A percentile compares a stretch with the other conserved stretches of the same genome.
phyloP scores from a whole-genome alignment of 805 yeast species.

The Wickerhamomyces hampshirensis region DNA sequence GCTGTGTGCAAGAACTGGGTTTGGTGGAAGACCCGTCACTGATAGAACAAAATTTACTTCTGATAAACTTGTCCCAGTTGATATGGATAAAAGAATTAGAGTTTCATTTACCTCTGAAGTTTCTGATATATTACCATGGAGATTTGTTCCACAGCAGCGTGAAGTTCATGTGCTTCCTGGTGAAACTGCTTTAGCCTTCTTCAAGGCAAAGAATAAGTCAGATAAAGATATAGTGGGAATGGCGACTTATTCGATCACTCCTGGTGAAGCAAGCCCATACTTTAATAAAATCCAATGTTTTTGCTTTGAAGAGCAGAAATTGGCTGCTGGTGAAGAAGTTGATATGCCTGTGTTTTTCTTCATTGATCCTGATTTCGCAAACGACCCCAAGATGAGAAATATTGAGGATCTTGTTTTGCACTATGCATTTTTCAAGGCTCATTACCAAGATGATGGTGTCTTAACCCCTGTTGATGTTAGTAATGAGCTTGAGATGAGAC shows the following conservation, averaged over 20 bases:
- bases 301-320: constrained; percentile 94
- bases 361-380: constrained; percentile 92
- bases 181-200: constrained; percentile 95
- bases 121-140: constrained; percentile 90
- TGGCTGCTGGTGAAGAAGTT: constrained; percentile 93
- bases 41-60: constrained; percentile 76
- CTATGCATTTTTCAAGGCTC: constrained; percentile 80
- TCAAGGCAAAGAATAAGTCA: constrained; percentile 82
- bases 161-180: constrained; percentile 94
- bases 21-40: constrained; percentile 93
- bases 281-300: constrained; percentile 97
- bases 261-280: constrained; percentile 94
- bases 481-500: constrained; percentile 21
- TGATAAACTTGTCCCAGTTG: constrained; percentile 85
- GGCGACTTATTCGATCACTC: constrained; percentile 97
- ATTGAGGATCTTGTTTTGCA: constrained; percentile 86
- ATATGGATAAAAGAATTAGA: constrained; percentile 72
- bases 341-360: constrained; percentile 99
- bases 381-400: constrained; percentile 88
- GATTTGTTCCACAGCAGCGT: constrained; percentile 87
- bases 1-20: constrained; percentile 91
- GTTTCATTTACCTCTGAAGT: constrained; percentile 92
- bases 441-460: constrained; percentile 37
- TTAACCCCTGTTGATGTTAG: constrained; percentile 26
- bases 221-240: constrained; percentile 92